Evolutionary conservation across 139 green algal genomes (phyloP), one percentile per base, ranked within the genome.

Genomic region (Tetraselmis chui): DNA sequence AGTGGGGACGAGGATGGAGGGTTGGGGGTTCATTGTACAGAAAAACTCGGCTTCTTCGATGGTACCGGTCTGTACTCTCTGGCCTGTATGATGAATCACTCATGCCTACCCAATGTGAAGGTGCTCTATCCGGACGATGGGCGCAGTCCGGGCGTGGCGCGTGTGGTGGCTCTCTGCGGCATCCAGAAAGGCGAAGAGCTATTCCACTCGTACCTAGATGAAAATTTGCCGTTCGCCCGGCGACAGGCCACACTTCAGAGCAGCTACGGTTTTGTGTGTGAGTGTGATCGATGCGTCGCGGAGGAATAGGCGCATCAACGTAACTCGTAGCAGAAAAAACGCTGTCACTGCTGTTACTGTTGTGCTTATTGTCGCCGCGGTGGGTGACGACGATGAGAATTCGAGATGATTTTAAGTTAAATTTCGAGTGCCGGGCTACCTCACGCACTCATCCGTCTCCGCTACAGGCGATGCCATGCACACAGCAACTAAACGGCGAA

Each of bases 71-170:
- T 77, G 2, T 77, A 77, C 74, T 11, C 74, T 22, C 25, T 77
- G 23, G n/a, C n/a, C 74, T 77, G 74, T 25, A 77, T 77, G 74
- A 77, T 77, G 74, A 77, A 77, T 25, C 74, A 77, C 74, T 77
- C 74, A 25, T 77, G 74, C 74, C 26, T 31, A 29, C 74, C 74
- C 74, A 30, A 2, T 25, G n/a, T 77, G 26, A 29, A 77, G 74
- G 5, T 77, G 74, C 26, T 77, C 5, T 77, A 77, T 25, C 26
- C 26, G 26, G 74, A 77, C 5, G 25, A 29, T 25, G 74, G 74
- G 5, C 74, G 74, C 26, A 25, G 74, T 25, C 2, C 74, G 23
- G 74, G 25, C 26, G 26, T 31, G 5, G 74, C 74, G 26, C 74
- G 74, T 25, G 74, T 77, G 74, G 74, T 77, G n/a, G 74, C 74